A percentile compares a stretch with the other conserved stretches of the same genome.
Conservation (phyloP, 768 basidiomycete genomes). For the Phlebiopsis flavidoalba region DNA sequence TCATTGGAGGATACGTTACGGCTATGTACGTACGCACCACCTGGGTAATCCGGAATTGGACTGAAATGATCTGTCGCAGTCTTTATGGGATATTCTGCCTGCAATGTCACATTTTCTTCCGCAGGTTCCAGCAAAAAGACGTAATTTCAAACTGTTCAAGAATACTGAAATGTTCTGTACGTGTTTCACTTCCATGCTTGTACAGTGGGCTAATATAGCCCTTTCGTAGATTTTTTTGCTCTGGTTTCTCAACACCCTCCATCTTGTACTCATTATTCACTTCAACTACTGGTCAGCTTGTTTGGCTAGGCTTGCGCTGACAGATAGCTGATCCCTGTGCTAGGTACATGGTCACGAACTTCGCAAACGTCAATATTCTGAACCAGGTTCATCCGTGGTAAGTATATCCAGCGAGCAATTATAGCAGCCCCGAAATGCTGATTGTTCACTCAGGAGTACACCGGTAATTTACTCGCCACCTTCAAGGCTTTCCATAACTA, state of each 20-base stretch:
- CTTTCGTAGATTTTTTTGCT: background rate
- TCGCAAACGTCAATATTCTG: background rate
- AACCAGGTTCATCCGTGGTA: background rate
- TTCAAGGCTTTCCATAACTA: background rate
- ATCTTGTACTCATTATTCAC: background rate
- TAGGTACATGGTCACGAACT: background rate
- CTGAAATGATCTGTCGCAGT: background rate
- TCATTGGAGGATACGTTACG: background rate
- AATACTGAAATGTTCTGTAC: too few species aligned
- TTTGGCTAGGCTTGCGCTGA: background rate
- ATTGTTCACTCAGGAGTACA: background rate
- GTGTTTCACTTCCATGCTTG: background rate
- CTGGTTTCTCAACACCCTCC: background rate
- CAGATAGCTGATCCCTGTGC: background rate
- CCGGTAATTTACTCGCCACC: background rate
- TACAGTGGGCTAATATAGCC: background rate
- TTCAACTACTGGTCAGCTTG: background rate
- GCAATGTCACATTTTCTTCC: background rate
- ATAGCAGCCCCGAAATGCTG: too few species aligned
- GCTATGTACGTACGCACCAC: background rate
- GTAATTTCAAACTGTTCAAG: background rate
- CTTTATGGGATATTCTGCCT: background rate
- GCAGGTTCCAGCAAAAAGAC: background rate
- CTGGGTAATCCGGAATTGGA: background rate
- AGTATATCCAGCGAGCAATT: background rate